Base-by-base conservation (phyloP, 768 basidiomycete species). In the Calvatia gigantea region DNA sequence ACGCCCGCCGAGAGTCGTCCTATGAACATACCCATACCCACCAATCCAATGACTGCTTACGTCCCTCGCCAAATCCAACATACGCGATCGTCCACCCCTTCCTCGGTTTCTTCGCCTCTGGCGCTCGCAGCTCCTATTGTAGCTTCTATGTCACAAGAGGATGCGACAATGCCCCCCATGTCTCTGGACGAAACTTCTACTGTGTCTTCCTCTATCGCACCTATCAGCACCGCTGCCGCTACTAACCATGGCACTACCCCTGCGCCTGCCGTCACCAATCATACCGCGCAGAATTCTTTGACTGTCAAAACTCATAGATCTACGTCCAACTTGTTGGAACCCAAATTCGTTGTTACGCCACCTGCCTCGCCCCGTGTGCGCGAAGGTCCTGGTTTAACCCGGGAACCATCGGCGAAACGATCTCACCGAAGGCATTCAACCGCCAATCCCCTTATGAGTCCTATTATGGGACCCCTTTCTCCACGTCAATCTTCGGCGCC, bases 31-130 rank as follows among this genome's bases (percentile, higher is more conserved):
- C 54, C 60, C 28, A 44, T 47, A 42, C 54, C 65, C 60, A 25
- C 64, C 58, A 60, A 63, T 49, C 58, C 61, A 56, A 25, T 62
- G 17, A 35, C 41, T 39, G 54, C 62, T 27, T 65, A 73, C 38
- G 64, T 66, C 44, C 57, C 73, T 12, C 75, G 79, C 42, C 78
- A 79, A 56, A 68, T 73, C 61, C 72, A 89, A 58, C 60, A 63
- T 49, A 91, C 91, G 7, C 79, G 91, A 46, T 91, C 91, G 6
- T 93, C 91, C 8, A 94, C 91, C 0, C 91, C 91, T 14, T 93
- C 91, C 2, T 94, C 91, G 15, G 81, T 92, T 50, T 92, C 91
- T 21, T 94, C 91, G 11, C 91, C 91, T 53, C 77, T 94, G 38
- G 91, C 91, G 25, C 77, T 92, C 28, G 91, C 91, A 5, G 88